phyloP scores from a whole-genome alignment of 1,139 yeast genomes.

The Suhomyces kunorum region DNA sequence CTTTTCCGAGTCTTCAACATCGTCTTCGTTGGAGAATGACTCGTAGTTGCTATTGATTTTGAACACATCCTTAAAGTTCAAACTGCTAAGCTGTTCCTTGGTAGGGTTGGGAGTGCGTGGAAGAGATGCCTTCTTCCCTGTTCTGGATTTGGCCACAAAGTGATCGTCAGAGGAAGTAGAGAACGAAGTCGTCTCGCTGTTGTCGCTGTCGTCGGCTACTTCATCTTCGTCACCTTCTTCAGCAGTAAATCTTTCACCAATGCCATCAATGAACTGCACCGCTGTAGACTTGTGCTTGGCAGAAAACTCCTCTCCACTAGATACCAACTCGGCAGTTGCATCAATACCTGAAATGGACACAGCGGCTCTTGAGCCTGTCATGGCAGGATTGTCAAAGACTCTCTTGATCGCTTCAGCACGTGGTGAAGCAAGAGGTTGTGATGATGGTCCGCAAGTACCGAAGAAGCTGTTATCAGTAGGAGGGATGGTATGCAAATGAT shows the following conservation, averaged over 20 bases:
- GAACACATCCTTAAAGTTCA: conserved; percentile 40
- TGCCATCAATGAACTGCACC: conserved; percentile 29
- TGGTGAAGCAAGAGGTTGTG: conserved; percentile 24
- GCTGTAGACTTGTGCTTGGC: conserved; percentile 10
- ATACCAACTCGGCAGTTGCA: conserved; percentile 16
- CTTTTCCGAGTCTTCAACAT: conserved; percentile 20
- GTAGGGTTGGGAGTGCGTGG: conserved; percentile 38
- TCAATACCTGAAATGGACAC: conserved; percentile 15
- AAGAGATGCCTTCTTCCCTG: conserved; percentile 15
- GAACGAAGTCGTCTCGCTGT: conserved; percentile 11
- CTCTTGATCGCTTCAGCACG: conserved; percentile 48
- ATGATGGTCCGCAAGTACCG: conserved; percentile 5
- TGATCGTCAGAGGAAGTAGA: conserved; percentile 17
- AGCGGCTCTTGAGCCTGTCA: conserved; percentile 22
- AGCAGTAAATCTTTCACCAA: conserved; percentile 22
- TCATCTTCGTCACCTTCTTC: conserved; percentile 14
- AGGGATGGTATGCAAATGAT: conserved; percentile 4
- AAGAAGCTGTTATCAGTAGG: conserved; percentile 8
- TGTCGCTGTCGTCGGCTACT: conserved; percentile 6
- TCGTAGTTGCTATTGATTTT: conserved; percentile 18
- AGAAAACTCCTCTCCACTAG: conserved; percentile 13
- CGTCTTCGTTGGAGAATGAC: conserved; percentile 20
- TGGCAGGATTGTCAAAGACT: conserved; percentile 50
- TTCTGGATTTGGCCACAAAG: conserved; percentile 8
- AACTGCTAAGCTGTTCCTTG: conserved; percentile 15